phyloP scores from a whole-genome alignment of 106 monocot species.

The Dioscorea alata region DNA sequence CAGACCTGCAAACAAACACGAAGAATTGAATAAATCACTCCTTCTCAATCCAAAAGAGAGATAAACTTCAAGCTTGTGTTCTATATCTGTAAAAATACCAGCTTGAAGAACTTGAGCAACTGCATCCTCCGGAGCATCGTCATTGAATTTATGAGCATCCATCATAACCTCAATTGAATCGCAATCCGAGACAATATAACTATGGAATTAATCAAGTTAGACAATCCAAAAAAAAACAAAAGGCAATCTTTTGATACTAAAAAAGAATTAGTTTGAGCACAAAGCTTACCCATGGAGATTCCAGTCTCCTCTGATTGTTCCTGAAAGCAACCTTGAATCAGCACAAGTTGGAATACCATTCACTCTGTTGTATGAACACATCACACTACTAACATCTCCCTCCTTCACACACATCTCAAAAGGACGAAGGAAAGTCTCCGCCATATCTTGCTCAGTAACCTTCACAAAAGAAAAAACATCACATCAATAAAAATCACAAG shows the following conservation, averaged over 20 bases:
- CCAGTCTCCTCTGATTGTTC: slow-evolving; percentile 35
- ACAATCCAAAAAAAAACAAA: not conserved
- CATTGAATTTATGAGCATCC: slow-evolving; percentile 12
- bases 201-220: not conserved
- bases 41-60: too few species aligned
- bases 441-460: slow-evolving; percentile 45
- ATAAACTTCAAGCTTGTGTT: too few species aligned
- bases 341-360: slow-evolving; percentile 58
- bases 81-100: slow-evolving; percentile 8
- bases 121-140: slow-evolving; percentile 24
- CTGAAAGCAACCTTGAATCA: slow-evolving; percentile 20
- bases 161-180: slow-evolving; percentile 31
- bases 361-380: slow-evolving; percentile 66
- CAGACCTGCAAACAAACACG: slow-evolving; percentile 19
- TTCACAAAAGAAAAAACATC: not conserved
- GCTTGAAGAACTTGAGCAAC: slow-evolving; percentile 30
- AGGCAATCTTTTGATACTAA: not conserved
- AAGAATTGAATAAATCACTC: not conserved
- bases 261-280: not conserved
- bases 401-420: slow-evolving; percentile 45
- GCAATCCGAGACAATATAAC: slow-evolving; percentile 61
- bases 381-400: slow-evolving; percentile 36
- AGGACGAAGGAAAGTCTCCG: slow-evolving; percentile 39
- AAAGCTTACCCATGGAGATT: slow-evolving; percentile 37
- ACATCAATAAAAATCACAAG: not conserved